Evolutionary conservation across 805 yeast genomes (phyloP), one percentile per base, ranked within the genome.

Genomic region (Starmerella sp.): DNA sequence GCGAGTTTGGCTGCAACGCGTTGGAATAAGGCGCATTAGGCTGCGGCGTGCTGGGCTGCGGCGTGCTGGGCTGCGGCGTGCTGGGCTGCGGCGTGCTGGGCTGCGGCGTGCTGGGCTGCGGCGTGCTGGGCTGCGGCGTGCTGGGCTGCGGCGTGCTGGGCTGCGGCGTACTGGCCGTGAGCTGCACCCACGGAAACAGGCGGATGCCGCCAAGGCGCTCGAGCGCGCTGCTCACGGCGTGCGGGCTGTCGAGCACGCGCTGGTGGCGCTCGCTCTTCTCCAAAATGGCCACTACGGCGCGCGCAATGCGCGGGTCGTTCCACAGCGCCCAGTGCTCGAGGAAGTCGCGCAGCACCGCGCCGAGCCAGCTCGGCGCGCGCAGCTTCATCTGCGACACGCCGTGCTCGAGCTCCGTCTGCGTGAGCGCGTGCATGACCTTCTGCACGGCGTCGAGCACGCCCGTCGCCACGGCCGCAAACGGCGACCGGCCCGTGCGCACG

Each of bases 341-440:
- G 39, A 59, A 57, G n/a, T 17, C 47, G 29, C 17, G 39, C 39
- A 59, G 51, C 5, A 31, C 47, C 5, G 35, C 30, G 11, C 57
- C 54, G 8, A 54, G 14, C 28, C 53, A 32, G 29, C 17, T 22
- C 28, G 46, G 48, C 39, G 31, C 8, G 14, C 17, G 28, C 11
- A 44, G 47, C 36, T 13, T 10, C 42, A 60, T 34, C 32, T 53
- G 58, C 6, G 50, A n/a, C 3, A 38, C 52, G 13, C 58, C 58
- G 37, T 50, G 54, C 34, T 56, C 61, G n/a, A 60, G 57, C 51
- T 60, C 63, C 1, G 46, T 48, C 15, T 44, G 48, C 7, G 58
- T 58, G 35, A 60, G 52, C 6, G 58, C 55, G 15, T 44, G 14
- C 62, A 59, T 60, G 28, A 60, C 60, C 37, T 60, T 60, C 47